Evolutionary conservation across 768 basidiomycete species (phyloP).

Genomic region (Mycena kentingensis): DNA sequence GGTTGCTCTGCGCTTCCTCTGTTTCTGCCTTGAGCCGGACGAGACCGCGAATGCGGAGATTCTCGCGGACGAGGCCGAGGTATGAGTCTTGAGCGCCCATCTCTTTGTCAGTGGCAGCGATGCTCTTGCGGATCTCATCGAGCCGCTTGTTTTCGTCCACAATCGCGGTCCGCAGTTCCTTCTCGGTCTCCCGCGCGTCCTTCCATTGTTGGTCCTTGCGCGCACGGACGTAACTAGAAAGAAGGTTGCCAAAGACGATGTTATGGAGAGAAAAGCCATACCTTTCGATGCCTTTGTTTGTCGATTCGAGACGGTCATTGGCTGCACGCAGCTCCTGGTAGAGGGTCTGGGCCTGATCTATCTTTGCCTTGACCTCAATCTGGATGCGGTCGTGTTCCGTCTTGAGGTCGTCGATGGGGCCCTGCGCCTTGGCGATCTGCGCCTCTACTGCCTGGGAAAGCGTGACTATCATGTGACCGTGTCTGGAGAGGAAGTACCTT

Average conservation of each 20-base stretch:
- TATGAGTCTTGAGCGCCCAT: conserved; percentile 75
- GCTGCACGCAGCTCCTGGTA: conserved; percentile 69
- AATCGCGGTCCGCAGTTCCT: conserved; percentile 41
- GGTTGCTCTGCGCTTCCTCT: conserved; percentile 68
- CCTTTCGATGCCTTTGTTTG: conserved; percentile 69
- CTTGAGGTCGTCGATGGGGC: conserved; percentile 66
- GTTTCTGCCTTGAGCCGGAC: conserved; percentile 64
- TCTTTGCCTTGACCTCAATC: conserved; percentile 49
- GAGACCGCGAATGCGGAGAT: conserved; percentile 74
- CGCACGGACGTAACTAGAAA: conserved; percentile 69
- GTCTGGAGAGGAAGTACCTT: conserved; percentile 35
- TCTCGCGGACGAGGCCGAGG: conserved; percentile 76
- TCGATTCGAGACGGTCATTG: conserved; percentile 59
- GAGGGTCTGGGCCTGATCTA: conserved; percentile 52
- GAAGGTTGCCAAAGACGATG: not conserved
- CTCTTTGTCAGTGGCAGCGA: conserved; percentile 71
- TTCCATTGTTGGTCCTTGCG: conserved; percentile 61
- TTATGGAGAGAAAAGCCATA: conserved; percentile 31
- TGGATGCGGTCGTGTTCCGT: conserved; percentile 52
- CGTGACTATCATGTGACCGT: conserved; percentile 5
- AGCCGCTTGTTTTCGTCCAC: conserved; percentile 39
- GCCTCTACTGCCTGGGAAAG: conserved; percentile 59
- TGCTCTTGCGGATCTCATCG: conserved; percentile 40
- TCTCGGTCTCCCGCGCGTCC: conserved; percentile 60
- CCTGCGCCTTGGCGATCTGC: conserved; percentile 60